Percentiles rank a stretch among this genome's conserved stretches.
Conservation (phyloP, 805 yeast species). For the Hanseniaspora thailandica region DNA sequence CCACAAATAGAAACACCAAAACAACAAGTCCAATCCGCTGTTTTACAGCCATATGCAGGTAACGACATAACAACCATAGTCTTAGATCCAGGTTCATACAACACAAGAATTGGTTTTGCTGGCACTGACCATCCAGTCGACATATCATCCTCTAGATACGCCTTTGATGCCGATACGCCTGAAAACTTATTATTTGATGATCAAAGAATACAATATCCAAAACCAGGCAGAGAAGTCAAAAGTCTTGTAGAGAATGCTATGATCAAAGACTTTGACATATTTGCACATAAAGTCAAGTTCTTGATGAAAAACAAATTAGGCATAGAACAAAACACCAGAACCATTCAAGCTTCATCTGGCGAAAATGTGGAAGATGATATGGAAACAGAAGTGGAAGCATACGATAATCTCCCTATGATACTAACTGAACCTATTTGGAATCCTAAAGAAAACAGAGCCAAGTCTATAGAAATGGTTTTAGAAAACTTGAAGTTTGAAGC, state of each 20-base stretch:
- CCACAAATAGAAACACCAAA: not conserved
- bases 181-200: slow-evolving; percentile 27
- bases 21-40: not conserved
- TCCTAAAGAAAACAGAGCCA: slow-evolving; percentile 49
- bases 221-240: slow-evolving; percentile 33
- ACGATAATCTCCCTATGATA: slow-evolving; percentile 42
- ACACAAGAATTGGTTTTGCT: slow-evolving; percentile 79
- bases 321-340: slow-evolving; percentile 30
- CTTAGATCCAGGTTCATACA: slow-evolving; percentile 77
- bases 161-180: slow-evolving; percentile 33
- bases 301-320: slow-evolving; percentile 42
- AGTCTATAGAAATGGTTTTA: slow-evolving; percentile 57
- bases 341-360: not conserved
- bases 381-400: slow-evolving; percentile 38
- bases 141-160: slow-evolving; percentile 50
- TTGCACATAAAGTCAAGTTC: slow-evolving; percentile 58
- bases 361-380: slow-evolving; percentile 16
- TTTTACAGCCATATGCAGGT: slow-evolving; percentile 45
- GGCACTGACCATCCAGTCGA: slow-evolving; percentile 82
- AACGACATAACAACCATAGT: slow-evolving; percentile 86
- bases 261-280: slow-evolving; percentile 78
- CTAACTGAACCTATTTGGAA: slow-evolving; percentile 87
- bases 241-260: slow-evolving; percentile 47
- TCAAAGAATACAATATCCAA: slow-evolving; percentile 39
- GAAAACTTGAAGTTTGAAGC: slow-evolving; percentile 69